A percentile compares a stretch with the other conserved stretches of the same genome.
These are phyloP conservation scores for Terfezia boudieri DNA, from an alignment of 495 filamentous ascomycete species.

Conservation along the genomic window DNA sequence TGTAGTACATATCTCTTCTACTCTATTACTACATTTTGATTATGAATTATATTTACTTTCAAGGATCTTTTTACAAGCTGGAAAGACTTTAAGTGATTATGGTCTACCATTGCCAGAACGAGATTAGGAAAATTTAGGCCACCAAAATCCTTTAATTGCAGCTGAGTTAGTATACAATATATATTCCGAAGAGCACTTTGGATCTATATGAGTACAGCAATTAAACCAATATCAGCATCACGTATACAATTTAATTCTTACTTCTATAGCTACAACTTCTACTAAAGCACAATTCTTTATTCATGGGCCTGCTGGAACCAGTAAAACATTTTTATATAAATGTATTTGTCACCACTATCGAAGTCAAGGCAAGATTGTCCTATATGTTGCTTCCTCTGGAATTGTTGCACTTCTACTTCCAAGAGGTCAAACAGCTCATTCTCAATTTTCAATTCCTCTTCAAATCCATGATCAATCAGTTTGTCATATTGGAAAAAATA, in stretches of 20 bases:
- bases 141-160: not conserved
- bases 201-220: not conserved
- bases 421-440: conserved; percentile 2
- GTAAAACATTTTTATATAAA: conserved; percentile 12
- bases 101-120: not conserved
- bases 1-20: not conserved
- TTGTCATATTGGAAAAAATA: conserved; percentile 4
- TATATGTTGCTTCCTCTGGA: conserved; percentile 8
- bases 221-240: not conserved
- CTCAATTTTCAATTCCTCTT: conserved; percentile 8
- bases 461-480: conserved; percentile 2
- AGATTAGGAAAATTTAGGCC: not conserved
- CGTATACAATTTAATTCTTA: not conserved
- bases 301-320: conserved; percentile 1
- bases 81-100: not conserved
- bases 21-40: not conserved
- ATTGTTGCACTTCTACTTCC: conserved; percentile 7
- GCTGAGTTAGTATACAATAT: not conserved
- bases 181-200: not conserved
- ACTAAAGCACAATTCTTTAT: conserved; percentile 6
- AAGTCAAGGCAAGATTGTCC: conserved; percentile 6
- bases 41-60: not conserved
- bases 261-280: not conserved
- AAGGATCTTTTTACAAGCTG: not conserved
- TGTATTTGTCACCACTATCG: conserved; percentile 4